Conservation (phyloP, 192 early-diverging fungal species). For the Physocladia obscura region DNA sequence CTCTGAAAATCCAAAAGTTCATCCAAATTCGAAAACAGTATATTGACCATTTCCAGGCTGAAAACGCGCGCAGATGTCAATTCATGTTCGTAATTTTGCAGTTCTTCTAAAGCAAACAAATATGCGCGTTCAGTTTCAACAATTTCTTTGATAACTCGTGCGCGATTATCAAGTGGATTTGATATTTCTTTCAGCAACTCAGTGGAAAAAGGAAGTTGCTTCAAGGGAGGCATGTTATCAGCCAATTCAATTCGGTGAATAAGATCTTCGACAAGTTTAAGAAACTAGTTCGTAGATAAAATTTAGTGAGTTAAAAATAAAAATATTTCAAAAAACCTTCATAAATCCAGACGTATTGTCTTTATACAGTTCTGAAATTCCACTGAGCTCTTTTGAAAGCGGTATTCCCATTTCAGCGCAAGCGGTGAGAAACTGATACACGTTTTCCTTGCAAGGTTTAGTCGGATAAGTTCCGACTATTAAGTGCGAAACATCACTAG, state of each 20-base stretch:
- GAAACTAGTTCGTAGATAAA: conserved; percentile 57
- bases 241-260: conserved; percentile 73
- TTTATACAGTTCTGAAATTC: conserved; percentile 82
- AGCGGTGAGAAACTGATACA: conserved; percentile 85
- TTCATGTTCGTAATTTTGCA: conserved; percentile 51
- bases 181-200: conserved; percentile 15
- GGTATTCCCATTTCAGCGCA: conserved; percentile 74
- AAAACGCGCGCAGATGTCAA: conserved; percentile 62
- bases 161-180: conserved; percentile 80
- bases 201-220: conserved; percentile 43
- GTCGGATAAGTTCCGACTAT: conserved; percentile 19
- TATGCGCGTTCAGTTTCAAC: conserved; percentile 92
- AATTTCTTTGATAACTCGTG: conserved; percentile 82
- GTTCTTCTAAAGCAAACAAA: conserved; percentile 81
- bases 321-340: conserved; percentile 62
- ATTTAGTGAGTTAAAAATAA: neutral
- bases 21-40: conserved; percentile 91
- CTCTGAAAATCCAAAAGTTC: conserved; percentile 95
- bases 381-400: conserved; percentile 72
- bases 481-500: conserved; percentile 34
- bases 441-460: conserved; percentile 77
- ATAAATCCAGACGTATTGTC: conserved; percentile 97
- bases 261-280: conserved; percentile 79
- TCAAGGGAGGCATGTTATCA: conserved; percentile 57
- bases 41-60: conserved; percentile 72